phyloP scores from a whole-genome alignment of 768 basidiomycete genomes.

The Serendipita sp. region DNA sequence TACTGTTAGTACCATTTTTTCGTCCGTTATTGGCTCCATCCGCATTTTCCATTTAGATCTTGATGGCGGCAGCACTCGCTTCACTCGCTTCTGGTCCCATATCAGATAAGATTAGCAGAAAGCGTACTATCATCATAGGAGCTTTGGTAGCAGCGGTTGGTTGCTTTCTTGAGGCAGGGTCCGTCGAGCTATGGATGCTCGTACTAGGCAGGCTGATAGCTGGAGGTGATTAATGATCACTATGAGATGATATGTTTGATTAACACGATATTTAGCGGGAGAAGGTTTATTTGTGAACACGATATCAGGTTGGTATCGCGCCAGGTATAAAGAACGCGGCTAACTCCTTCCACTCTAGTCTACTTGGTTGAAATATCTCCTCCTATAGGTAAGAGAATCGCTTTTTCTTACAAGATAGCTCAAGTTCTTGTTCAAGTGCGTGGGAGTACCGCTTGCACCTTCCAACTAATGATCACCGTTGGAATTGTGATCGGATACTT shows the following conservation, averaged over 20 bases:
- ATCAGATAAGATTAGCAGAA: constrained; percentile 32
- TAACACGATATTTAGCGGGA: constrained; percentile 17
- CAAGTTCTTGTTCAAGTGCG: constrained; percentile 29
- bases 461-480: constrained; percentile 30
- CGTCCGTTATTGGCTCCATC: not conserved
- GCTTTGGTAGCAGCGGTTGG: constrained; percentile 29
- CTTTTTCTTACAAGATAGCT: constrained; percentile 22
- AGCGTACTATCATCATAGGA: constrained; percentile 29
- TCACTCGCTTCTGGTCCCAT: constrained; percentile 23
- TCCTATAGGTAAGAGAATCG: constrained; percentile 6
- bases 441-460: constrained; percentile 25
- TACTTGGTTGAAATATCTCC: constrained; percentile 15
- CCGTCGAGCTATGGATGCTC: constrained; percentile 22
- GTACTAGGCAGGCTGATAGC: constrained; percentile 31
- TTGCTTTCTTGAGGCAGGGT: constrained; percentile 22
- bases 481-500: constrained; percentile 29
- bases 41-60: constrained; percentile 9
- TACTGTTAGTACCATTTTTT: not conserved
- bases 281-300: constrained; percentile 32
- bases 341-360: constrained; percentile 1
- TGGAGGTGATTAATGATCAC: constrained; percentile 17
- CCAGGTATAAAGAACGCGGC: not conserved
- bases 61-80: constrained; percentile 14
- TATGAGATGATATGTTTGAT: not conserved
- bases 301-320: constrained; percentile 19